Evolutionary conservation across 306 rosid species (phyloP).

Genomic region (Vigna radiata): DNA sequence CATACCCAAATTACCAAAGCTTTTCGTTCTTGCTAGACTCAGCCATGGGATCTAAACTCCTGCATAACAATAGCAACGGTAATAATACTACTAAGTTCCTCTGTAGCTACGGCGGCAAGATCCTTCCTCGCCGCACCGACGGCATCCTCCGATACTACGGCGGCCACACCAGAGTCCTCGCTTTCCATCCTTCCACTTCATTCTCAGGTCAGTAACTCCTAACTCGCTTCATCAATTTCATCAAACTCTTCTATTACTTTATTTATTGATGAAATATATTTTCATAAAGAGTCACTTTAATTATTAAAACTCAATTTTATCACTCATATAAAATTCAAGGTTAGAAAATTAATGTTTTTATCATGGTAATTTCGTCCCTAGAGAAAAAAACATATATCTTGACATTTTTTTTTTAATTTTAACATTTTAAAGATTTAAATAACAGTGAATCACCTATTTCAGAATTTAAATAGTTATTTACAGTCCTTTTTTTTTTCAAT

Average conservation of each 20-base stretch:
- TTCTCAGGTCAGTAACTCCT: slow-evolving; percentile 61
- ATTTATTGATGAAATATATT: too few species aligned
- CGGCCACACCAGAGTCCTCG: slow-evolving; percentile 83
- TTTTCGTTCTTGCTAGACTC: neutral
- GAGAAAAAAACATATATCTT: too few species aligned
- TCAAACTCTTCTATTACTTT: neutral
- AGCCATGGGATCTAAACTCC: slow-evolving; percentile 43
- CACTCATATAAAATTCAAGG: too few species aligned
- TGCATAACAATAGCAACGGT: neutral
- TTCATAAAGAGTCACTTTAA: too few species aligned
- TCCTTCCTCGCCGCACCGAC: slow-evolving; percentile 74
- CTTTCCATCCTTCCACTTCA: slow-evolving; percentile 64
- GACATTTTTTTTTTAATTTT: too few species aligned
- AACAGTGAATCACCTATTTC: too few species aligned
- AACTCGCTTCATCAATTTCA: neutral
- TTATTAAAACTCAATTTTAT: too few species aligned
- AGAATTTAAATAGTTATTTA: too few species aligned
- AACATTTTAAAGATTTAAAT: too few species aligned
- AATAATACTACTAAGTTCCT: slow-evolving; percentile 59
- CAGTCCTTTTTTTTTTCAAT: too few species aligned
- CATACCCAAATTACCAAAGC: neutral
- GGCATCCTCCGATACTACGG: slow-evolving; percentile 84
- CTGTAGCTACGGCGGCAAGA: slow-evolving; percentile 90
- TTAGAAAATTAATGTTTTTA: too few species aligned
- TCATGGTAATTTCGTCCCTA: too few species aligned